A percentile compares a stretch with the other conserved stretches of the same genome.
Conservation (phyloP, 495 filamentous ascomycete species). For the Podospora pseudopauciseta region DNA sequence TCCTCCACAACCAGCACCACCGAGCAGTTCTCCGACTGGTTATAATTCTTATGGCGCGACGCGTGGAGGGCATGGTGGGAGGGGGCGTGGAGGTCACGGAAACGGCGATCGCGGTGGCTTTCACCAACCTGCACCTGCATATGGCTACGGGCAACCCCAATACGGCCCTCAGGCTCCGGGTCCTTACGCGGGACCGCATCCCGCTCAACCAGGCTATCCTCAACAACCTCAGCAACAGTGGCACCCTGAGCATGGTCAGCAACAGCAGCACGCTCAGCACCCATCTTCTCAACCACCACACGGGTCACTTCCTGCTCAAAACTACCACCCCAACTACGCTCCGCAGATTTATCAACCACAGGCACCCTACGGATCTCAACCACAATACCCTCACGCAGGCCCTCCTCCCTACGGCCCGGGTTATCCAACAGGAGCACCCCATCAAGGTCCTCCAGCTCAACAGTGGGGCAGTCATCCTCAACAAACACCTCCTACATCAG, state of each 20-base stretch:
- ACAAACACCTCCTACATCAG: slow-evolving; percentile 37
- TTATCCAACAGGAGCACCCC: slow-evolving; percentile 32
- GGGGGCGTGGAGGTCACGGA: slow-evolving; percentile 36
- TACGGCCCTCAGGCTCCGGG: slow-evolving; percentile 27
- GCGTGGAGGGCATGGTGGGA: slow-evolving; percentile 29
- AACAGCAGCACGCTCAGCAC: slow-evolving; percentile 7
- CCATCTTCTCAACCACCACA: slow-evolving; percentile 19
- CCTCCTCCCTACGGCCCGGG: slow-evolving; percentile 35
- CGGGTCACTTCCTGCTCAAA: slow-evolving; percentile 41
- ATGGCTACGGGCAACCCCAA: slow-evolving; percentile 24
- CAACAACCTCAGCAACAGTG: slow-evolving; percentile 26
- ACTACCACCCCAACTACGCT: slow-evolving; percentile 52
- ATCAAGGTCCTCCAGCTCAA: slow-evolving; percentile 37
- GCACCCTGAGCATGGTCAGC: slow-evolving; percentile 30
- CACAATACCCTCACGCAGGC: slow-evolving; percentile 22
- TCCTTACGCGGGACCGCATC: slow-evolving; percentile 23
- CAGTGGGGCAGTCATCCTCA: slow-evolving; percentile 35
- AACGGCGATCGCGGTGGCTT: slow-evolving; percentile 38
- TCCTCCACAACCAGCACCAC: slow-evolving; percentile 44
- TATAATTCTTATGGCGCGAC: slow-evolving; percentile 39
- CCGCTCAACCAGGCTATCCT: slow-evolving; percentile 24
- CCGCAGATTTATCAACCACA: slow-evolving; percentile 44
- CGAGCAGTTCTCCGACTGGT: slow-evolving; percentile 23
- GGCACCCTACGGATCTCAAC: slow-evolving; percentile 26
- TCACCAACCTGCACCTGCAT: slow-evolving; percentile 23